Base-by-base conservation (phyloP, 495 filamentous ascomycete species). In the Tricharina praecox region DNA sequence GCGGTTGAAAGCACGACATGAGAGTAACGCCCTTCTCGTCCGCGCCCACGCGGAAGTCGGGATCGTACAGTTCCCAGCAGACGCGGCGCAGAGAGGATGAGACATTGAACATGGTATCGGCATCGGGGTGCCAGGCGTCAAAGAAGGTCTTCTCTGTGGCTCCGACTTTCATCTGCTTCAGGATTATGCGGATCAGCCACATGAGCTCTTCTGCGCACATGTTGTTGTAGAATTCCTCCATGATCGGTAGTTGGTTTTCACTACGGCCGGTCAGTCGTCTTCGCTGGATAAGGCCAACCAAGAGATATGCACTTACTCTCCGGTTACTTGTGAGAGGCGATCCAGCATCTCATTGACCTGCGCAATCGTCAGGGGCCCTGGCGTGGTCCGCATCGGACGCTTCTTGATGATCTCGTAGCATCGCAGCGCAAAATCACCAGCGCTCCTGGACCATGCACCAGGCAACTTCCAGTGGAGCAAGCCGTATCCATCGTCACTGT, bases 1-100 rank as follows among this genome's bases (percentile, higher is more conserved):
- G 90, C 34, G 90, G 92, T 61, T 97, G 90, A 59, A 93, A 96
- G 59, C 90, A 96, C 55, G 86, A 78, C 90, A 96, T 96, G 23
- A 96, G 65, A 4, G 69, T 67, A 20, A 94, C 76, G 18, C 23
- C 23, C 26, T 50, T 35, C 10, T 50, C 52, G 50, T 85, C 76
- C 24, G 73, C 76, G 47, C 84, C 77, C 9, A 96, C 71, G 19
- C 82, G 72, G 25, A 87, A 64, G 50, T 73, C 72, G 0, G 77
- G 79, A 57, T 96, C 81, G 52, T 74, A 77, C 7, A 97, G 68
- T 62, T 96, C 92, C 90, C 90, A 96, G 54, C 90, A 97, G 1
- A 97, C 87, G 19, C 90, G 72, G 23, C 85, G 73, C 48, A 97
- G 69, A 56, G 80, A 93, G 33, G 82, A 88, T 2, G 86, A 94